Conservation (phyloP, 257 asterid species). For the Jaltomata sinuosa region DNA sequence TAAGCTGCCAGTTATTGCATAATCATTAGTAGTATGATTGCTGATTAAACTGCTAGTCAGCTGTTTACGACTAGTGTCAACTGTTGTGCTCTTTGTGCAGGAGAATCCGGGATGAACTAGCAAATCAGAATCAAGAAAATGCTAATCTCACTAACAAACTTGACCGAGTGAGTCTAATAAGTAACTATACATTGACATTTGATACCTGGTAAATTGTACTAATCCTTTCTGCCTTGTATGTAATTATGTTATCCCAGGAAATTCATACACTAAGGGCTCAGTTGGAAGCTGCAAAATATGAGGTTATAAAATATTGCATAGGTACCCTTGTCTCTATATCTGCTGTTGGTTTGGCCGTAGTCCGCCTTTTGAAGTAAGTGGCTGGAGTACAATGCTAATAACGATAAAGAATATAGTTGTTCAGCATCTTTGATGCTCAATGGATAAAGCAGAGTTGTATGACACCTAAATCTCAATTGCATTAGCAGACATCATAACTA, state of each 20-base stretch:
- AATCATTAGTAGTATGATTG: background rate
- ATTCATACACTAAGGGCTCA: slow-evolving; percentile 75
- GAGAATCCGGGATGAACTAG: slow-evolving; percentile 89
- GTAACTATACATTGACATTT: background rate
- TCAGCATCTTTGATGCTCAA: background rate
- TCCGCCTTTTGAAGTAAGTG: slow-evolving; percentile 60
- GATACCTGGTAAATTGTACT: background rate
- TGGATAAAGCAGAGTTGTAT: background rate
- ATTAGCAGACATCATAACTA: background rate
- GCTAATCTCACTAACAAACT: slow-evolving; percentile 83
- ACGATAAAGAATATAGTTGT: background rate
- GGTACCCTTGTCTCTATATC: slow-evolving; percentile 87
- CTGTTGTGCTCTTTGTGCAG: slow-evolving; percentile 26
- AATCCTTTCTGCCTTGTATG: background rate
- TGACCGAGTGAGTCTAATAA: slow-evolving; percentile 56
- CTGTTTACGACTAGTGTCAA: background rate
- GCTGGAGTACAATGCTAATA: background rate
- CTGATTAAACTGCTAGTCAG: background rate
- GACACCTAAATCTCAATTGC: background rate
- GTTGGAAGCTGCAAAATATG: slow-evolving; percentile 89
- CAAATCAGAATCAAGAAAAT: slow-evolving; percentile 81
- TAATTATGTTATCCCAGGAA: slow-evolving; percentile 45
- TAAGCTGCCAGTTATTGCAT: background rate
- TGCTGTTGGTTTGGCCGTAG: slow-evolving; percentile 73
- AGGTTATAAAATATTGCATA: slow-evolving; percentile 84